Conservation (phyloP, 768 basidiomycete species). For the Plicaturopsis crispa region DNA sequence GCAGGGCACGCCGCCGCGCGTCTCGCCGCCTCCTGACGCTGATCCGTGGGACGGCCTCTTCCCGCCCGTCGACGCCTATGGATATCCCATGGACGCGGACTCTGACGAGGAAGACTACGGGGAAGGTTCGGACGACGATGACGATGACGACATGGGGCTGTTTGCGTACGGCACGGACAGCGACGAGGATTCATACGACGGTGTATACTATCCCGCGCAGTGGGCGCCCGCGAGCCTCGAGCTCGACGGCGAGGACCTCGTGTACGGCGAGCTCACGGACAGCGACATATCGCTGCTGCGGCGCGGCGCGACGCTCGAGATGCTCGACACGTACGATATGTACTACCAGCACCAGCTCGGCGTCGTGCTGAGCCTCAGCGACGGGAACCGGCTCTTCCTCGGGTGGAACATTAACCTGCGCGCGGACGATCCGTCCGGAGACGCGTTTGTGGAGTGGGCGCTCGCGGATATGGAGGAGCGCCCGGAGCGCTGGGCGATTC, state of each 20-base stretch:
- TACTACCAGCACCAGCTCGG: constrained; percentile 48
- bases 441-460: constrained; percentile 31
- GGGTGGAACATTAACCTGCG: constrained; percentile 62
- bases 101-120: constrained; percentile 18
- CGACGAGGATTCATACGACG: constrained; percentile 29
- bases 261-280: constrained; percentile 21
- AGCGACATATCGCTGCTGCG: constrained; percentile 37
- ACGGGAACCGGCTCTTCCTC: constrained; percentile 43
- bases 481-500: constrained; percentile 36
- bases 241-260: constrained; percentile 26
- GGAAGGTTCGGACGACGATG: constrained; percentile 12
- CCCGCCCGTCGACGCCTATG: constrained; percentile 31
- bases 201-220: constrained; percentile 33
- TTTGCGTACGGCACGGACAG: constrained; percentile 26
- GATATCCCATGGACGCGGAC: constrained; percentile 16
- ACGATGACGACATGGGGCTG: constrained; percentile 19
- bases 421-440: constrained; percentile 31
- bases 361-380: constrained; percentile 35
- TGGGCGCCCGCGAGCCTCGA: constrained; percentile 52
- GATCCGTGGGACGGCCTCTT: constrained; percentile 76
- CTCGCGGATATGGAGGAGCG: constrained; percentile 30
- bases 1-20: constrained; percentile 10
- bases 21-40: constrained; percentile 27
- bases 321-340: constrained; percentile 51
- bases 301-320: constrained; percentile 50